A percentile compares a stretch with the other conserved stretches of the same genome.
Evolutionary conservation across 2,329 filamentous ascomycete species (phyloP).

Genomic region (Aspergillus felis): DNA sequence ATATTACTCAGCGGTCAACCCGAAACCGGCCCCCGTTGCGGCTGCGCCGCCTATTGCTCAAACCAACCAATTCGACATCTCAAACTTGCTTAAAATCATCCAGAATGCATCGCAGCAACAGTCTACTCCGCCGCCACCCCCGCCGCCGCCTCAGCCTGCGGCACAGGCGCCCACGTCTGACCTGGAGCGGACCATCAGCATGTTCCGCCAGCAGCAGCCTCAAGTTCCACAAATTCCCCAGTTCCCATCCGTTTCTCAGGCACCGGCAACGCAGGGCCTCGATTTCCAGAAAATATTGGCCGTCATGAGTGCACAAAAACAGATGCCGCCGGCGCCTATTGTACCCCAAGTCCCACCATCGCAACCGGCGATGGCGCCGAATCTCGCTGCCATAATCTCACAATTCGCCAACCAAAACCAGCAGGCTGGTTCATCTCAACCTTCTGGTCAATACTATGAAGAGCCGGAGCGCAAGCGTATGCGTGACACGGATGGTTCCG

Average conservation of each 20-base stretch:
- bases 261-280: conserved; percentile 23
- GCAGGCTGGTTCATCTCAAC: conserved; percentile 12
- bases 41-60: conserved; percentile 19
- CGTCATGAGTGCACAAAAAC: conserved; percentile 35
- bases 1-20: conserved; percentile 36
- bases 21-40: conserved; percentile 23
- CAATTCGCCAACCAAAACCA: conserved; percentile 28
- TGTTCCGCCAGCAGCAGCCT: conserved; percentile 33
- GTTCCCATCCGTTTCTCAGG: conserved; percentile 20
- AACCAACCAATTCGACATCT: conserved; percentile 34
- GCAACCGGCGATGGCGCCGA: conserved; percentile 28
- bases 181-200: conserved; percentile 36
- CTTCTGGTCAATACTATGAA: conserved; percentile 27
- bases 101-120: conserved; percentile 31
- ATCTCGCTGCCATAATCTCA: conserved; percentile 33
- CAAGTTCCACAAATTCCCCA: conserved; percentile 28
- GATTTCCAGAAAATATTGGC: conserved; percentile 39
- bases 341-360: conserved; percentile 23
- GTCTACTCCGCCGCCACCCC: conserved; percentile 25
- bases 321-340: conserved; percentile 28
- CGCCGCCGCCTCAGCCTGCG: conserved; percentile 23
- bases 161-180: conserved; percentile 21
- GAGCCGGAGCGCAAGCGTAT: conserved; percentile 41
- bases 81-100: conserved; percentile 40
- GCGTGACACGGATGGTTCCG: conserved; percentile 31